phyloP scores from a whole-genome alignment of 129 eudicot species.

The Silybum marianum region DNA sequence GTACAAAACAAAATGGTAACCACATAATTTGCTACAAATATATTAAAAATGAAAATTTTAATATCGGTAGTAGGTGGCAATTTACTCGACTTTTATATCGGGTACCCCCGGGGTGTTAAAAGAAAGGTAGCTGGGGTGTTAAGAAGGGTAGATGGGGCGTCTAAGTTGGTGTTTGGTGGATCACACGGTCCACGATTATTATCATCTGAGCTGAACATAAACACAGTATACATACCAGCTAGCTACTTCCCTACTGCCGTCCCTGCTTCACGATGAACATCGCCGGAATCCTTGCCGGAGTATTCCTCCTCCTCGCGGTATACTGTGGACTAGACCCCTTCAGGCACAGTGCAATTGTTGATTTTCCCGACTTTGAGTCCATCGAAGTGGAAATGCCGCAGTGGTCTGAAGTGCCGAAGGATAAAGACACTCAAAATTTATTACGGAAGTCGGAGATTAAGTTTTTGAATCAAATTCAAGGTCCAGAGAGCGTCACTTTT shows the following conservation, averaged over 20 bases:
- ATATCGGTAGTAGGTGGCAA: too few species aligned
- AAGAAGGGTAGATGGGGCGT: conserved; percentile 18
- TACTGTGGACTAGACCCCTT: conserved; percentile 87
- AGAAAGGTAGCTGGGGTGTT: conserved; percentile 16
- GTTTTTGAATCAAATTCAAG: conserved; percentile 73
- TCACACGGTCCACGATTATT: conserved; percentile 36
- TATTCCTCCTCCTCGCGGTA: conserved; percentile 51
- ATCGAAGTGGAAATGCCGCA: conserved; percentile 56
- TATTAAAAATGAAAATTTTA: too few species aligned
- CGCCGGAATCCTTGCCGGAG: conserved; percentile 39
- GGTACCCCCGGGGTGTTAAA: neutral
- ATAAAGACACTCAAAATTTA: conserved; percentile 50
- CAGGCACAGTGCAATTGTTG: conserved; percentile 61
- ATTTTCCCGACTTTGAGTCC: conserved; percentile 74
- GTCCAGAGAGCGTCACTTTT: conserved; percentile 88
- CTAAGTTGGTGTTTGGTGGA: conserved; percentile 32
- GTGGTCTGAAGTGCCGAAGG: conserved; percentile 57
- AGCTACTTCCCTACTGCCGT: neutral
- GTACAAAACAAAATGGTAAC: too few species aligned
- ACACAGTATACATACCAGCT: neutral
- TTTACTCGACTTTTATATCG: too few species aligned
- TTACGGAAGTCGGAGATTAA: conserved; percentile 71
- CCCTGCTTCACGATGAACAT: conserved; percentile 39
- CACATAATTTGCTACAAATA: too few species aligned
- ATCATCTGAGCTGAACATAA: neutral